Evolutionary conservation across 345 rosid genomes (phyloP).

Genomic region (Brassica cretica): DNA sequence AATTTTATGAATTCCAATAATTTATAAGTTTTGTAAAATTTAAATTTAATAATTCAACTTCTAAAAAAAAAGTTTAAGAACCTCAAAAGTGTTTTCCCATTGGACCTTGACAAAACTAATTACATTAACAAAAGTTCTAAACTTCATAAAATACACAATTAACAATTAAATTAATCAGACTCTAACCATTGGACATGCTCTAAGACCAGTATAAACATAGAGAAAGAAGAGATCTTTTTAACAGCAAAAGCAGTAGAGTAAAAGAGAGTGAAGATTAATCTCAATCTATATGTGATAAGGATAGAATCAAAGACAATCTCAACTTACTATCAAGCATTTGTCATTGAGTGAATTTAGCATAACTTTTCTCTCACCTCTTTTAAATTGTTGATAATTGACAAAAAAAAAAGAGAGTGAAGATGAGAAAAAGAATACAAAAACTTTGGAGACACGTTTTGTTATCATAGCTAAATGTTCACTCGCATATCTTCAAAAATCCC

Average conservation of each 20-base stretch:
- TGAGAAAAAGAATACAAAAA: not conserved
- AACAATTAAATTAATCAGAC: too few species aligned
- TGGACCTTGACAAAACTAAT: too few species aligned
- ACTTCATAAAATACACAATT: too few species aligned
- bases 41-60: too few species aligned
- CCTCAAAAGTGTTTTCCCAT: too few species aligned
- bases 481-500: not conserved
- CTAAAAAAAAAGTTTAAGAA: too few species aligned
- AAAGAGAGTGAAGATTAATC: slow-evolving; percentile 23
- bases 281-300: not conserved
- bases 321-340: not conserved
- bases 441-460: not conserved
- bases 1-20: too few species aligned
- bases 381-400: not conserved
- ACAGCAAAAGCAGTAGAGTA: slow-evolving; percentile 42
- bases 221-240: slow-evolving; percentile 34
- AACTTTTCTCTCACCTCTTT: not conserved
- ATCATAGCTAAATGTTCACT: not conserved
- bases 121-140: too few species aligned
- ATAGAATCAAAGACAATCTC: not conserved
- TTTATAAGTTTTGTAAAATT: too few species aligned
- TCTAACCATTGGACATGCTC: too few species aligned
- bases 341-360: not conserved
- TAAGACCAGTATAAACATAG: not conserved
- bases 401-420: not conserved